Evolutionary conservation across 2,329 filamentous ascomycete species (phyloP), one percentile per base, ranked within the genome.

Genomic region (Monosporascus sp.): DNA sequence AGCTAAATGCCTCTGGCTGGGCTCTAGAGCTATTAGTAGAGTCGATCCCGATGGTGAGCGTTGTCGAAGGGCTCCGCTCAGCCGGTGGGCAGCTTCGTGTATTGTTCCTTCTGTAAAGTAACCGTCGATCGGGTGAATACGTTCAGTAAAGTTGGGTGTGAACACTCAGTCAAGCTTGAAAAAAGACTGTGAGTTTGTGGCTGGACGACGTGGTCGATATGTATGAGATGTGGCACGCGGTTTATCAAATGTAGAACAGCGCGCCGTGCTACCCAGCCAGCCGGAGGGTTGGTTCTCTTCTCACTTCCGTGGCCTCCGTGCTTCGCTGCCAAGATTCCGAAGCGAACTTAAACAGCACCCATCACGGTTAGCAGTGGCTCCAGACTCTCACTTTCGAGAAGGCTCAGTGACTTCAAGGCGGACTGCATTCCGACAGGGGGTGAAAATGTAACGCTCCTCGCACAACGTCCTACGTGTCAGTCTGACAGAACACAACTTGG

Each of bases 401-500:
- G 17, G 17, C 55, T 49, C 55, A 54, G 54, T 53, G 56, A 58
- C 58, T 52, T 55, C 58, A 55, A 37, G 61, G 56, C 58, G 59
- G 62, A 58, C 61, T 63, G 53, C 46, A 50, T 45, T 43, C 50
- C 50, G 49, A 40, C 48, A 52, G 56, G 55, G 55, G 58, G 54
- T 53, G 55, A 59, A 55, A 52, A 54, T 55, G 53, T 62, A 52
- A 45, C 52, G 55, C 58, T 44, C 55, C 56, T 52, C 53, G 57
- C 58, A 60, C 59, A 58, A 60, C 56, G 51, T 61, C 64, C 64
- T 65, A 68, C 65, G 66, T 68, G 66, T 67, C 66, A 66, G 59
- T 67, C 63, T 55, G 54, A 52, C 58, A 60, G 57, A 52, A 55
- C 55, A 58, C 52, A 52, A 62, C 54, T 59, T n/a, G 58, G 55